A percentile compares a stretch with the other conserved stretches of the same genome.
Evolutionary conservation across 2,329 filamentous ascomycete species (phyloP).

Genomic region (Colletotrichum spinosum): DNA sequence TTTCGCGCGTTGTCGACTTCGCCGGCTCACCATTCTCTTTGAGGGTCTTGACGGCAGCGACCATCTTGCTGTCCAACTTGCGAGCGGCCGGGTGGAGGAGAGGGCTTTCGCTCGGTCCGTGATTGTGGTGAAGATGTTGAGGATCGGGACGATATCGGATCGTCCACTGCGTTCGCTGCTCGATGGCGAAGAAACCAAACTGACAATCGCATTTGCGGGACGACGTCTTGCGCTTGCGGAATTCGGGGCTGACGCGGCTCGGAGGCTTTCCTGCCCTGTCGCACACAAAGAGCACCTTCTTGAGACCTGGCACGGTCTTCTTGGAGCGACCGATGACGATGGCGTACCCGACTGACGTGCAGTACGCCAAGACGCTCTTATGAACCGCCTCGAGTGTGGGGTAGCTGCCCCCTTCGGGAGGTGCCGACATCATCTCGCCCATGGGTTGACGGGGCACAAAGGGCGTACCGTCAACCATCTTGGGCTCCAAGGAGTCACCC

Average conservation of each 20-base stretch:
- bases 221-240: slow-evolving; percentile 73
- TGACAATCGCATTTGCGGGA: slow-evolving; percentile 77
- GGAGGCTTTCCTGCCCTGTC: slow-evolving; percentile 74
- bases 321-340: slow-evolving; percentile 77
- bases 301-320: slow-evolving; percentile 74
- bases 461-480: slow-evolving; percentile 60
- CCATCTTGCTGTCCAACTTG: slow-evolving; percentile 75
- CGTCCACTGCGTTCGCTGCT: slow-evolving; percentile 75
- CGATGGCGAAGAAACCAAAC: slow-evolving; percentile 77
- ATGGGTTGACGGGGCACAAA: slow-evolving; percentile 66
- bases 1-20: slow-evolving; percentile 31
- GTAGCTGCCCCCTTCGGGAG: slow-evolving; percentile 73
- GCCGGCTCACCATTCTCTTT: slow-evolving; percentile 70
- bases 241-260: slow-evolving; percentile 71
- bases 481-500: slow-evolving; percentile 59
- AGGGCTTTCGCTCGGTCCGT: slow-evolving; percentile 74
- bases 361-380: slow-evolving; percentile 72
- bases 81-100: slow-evolving; percentile 74
- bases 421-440: slow-evolving; percentile 71
- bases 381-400: slow-evolving; percentile 74
- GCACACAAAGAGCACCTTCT: slow-evolving; percentile 76
- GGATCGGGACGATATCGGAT: slow-evolving; percentile 72
- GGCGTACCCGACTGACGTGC: slow-evolving; percentile 74
- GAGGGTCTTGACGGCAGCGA: slow-evolving; percentile 73
- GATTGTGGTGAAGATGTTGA: slow-evolving; percentile 70